Base-by-base conservation (phyloP, 2,329 filamentous ascomycete genomes). In the Dactylellina sp. region DNA sequence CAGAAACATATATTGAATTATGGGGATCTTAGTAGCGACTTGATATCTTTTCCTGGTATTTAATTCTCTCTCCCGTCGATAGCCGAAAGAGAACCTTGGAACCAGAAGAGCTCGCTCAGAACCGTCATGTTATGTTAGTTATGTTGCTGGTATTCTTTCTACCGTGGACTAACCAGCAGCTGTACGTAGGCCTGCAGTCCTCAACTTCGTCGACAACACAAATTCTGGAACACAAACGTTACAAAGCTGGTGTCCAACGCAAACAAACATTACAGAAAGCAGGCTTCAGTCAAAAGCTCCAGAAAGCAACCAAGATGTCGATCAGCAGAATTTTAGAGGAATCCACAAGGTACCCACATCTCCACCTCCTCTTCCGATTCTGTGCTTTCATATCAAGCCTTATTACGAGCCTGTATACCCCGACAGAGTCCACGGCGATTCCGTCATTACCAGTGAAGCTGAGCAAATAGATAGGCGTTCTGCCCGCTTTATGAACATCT, bases 291-390 rank as follows among this genome's bases (percentile, higher is more conserved):
- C n/a, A 16, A 22, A n/a, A 18, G 6, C 59, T 49, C 16, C 46
- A 65, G 39, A 47, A 24, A 57, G 61, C 16, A 65, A 65, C 50
- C 61, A 57, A 57, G 61, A 56, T 39, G 61, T 65, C 61, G 61
- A 65, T 65, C 61, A 18, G 22, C 42, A 55, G 24, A 16, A 24
- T 40, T 14, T 56, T 14, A 57, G 9, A 40, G 12, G n/a, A 49
- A 12, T 50, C 25, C 35, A 16, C 42, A 64, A 65, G 50, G 61
- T 64, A 50, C 12, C 16, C 16, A 47, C 32, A 14, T 40, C 18
- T 32, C 50, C 50, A 5, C 16, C 37, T 53, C 22, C 61, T 57
- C 61, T 42, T 16, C 50, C 61, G 50, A 40, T 57, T 14, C 14
- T 50, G 16, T 53, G 39, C n/a, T 20, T 16, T 22, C 7, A 40